These are phyloP conservation scores for Fabrea salina DNA, from an alignment of 169 alveolate genomes.

Conservation along the genomic window DNA sequence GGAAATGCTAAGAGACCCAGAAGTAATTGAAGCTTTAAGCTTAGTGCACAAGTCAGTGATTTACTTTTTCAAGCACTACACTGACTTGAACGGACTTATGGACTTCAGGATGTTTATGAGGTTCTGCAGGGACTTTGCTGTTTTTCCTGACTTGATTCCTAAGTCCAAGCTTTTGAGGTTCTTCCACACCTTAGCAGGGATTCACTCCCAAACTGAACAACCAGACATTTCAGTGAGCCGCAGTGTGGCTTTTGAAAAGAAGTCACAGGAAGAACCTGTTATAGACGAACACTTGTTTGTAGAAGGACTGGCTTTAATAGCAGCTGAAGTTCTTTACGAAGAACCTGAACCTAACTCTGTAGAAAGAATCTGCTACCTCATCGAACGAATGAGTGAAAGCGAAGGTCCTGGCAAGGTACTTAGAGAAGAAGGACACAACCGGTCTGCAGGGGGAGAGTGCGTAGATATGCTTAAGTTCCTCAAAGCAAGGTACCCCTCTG, in stretches of 20 bases:
- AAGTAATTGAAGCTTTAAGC: constrained; percentile 47
- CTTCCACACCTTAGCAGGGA: constrained; percentile 45
- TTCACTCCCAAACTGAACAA: constrained; percentile 32
- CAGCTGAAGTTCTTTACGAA: constrained; percentile 40
- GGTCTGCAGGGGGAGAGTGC: too few species aligned
- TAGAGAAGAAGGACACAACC: not conserved
- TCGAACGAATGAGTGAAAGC: constrained; percentile 11
- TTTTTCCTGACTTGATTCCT: constrained; percentile 53
- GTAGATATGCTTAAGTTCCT: too few species aligned
- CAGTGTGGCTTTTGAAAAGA: not conserved
- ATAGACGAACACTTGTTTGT: constrained; percentile 65
- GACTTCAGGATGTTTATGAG: constrained; percentile 33
- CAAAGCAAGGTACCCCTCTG: too few species aligned
- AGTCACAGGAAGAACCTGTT: constrained; percentile 5
- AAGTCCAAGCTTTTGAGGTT: constrained; percentile 38
- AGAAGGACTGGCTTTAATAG: constrained; percentile 54
- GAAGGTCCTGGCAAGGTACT: not conserved
- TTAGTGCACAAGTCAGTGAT: constrained; percentile 44
- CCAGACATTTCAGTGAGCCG: not conserved
- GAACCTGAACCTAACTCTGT: constrained; percentile 36
- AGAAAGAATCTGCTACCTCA: not conserved
- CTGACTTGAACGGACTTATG: constrained; percentile 42
- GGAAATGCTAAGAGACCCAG: constrained; percentile 54
- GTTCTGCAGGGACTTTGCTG: constrained; percentile 56
- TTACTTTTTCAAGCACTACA: constrained; percentile 41